phyloP scores from a whole-genome alignment of 2,329 filamentous ascomycete genomes.

The Colletotrichum sansevieriae region DNA sequence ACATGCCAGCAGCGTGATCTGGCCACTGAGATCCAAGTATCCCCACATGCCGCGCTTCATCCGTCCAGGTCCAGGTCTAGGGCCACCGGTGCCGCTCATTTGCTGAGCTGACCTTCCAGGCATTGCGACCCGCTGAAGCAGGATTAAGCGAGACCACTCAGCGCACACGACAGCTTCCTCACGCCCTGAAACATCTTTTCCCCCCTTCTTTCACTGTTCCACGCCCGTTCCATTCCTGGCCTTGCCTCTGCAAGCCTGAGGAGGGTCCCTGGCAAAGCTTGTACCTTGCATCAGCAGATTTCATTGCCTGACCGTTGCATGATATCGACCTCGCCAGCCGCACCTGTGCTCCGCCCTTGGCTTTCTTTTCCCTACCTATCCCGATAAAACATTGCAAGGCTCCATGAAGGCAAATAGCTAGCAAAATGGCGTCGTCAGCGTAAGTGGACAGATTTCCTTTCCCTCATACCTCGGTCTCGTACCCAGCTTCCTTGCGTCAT shows the following conservation, averaged over 20 bases:
- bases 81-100: conserved; percentile 4
- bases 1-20: conserved; percentile 31
- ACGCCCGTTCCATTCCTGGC: conserved; percentile 25
- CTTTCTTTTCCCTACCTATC: conserved; percentile 15
- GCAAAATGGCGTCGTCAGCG: conserved; percentile 47
- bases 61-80: not conserved
- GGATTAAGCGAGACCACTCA: conserved; percentile 20
- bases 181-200: conserved; percentile 2
- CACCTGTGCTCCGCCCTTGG: conserved; percentile 16
- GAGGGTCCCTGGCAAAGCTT: conserved; percentile 39
- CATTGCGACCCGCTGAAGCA: conserved; percentile 2
- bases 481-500: conserved; percentile 12
- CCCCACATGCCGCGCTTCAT: conserved; percentile 19
- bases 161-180: not conserved
- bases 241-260: conserved; percentile 25
- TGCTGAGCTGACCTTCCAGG: not conserved
- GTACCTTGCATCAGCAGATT: conserved; percentile 42
- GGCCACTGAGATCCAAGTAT: conserved; percentile 33
- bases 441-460: conserved; percentile 42
- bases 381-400: conserved; percentile 31
- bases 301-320: conserved; percentile 40
- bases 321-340: conserved; percentile 27
- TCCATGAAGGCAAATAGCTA: conserved; percentile 37
- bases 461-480: conserved; percentile 1
- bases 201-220: conserved; percentile 17